phyloP scores from a whole-genome alignment of 2,329 filamentous ascomycete species.

The Colletotrichum navitas region DNA sequence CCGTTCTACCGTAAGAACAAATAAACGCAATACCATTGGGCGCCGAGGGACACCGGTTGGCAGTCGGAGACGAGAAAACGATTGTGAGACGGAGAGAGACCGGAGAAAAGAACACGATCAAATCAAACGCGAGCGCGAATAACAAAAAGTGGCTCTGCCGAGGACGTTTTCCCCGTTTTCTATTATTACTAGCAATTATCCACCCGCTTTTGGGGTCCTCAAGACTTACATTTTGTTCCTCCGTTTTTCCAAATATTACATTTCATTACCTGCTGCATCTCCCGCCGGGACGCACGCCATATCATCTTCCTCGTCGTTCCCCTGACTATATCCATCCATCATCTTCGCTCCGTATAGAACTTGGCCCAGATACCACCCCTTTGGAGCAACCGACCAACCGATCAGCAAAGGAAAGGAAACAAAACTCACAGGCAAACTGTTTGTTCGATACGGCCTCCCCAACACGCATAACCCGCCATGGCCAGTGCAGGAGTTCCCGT shows the following conservation, averaged over 20 bases:
- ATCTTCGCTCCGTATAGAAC: background rate
- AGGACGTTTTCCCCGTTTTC: constrained; percentile 16
- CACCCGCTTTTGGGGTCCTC: background rate
- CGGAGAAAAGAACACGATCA: background rate
- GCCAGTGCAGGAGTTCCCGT: constrained; percentile 11
- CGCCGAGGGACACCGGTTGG: background rate
- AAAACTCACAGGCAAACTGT: too few relatives aligned
- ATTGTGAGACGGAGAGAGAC: background rate
- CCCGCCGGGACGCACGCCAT: background rate
- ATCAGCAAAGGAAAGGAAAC: background rate
- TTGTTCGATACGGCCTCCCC: background rate
- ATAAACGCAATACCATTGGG: constrained; percentile 27
- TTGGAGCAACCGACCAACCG: background rate
- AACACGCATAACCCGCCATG: constrained; percentile 8
- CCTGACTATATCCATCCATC: background rate
- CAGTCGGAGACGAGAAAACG: background rate
- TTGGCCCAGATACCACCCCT: constrained; percentile 1
- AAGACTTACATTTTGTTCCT: background rate
- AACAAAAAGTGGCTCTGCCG: constrained; percentile 31
- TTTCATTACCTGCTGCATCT: background rate
- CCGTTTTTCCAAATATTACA: background rate
- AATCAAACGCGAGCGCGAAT: constrained; percentile 14
- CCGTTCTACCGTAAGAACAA: constrained; percentile 37
- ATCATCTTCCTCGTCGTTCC: background rate
- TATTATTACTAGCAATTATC: constrained; percentile 3